These are phyloP conservation scores for Eimeria necatrix DNA, from an alignment of 169 alveolate genomes.

Conservation along the genomic window DNA sequence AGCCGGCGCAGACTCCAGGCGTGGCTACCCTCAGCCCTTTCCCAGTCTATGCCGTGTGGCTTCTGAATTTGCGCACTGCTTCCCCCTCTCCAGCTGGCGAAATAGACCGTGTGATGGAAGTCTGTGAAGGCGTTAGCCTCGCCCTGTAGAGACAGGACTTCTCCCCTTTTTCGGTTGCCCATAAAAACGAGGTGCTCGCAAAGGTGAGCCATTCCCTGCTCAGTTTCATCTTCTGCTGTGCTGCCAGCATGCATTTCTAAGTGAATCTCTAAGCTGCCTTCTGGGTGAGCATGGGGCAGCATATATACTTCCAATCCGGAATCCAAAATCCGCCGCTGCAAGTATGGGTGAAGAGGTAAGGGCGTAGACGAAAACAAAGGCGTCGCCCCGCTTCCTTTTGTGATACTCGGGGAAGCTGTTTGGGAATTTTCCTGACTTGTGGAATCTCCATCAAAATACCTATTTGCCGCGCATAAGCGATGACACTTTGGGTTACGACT, in stretches of 20 bases:
- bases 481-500: too few relatives aligned
- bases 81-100: constrained; percentile 86
- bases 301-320: constrained; percentile 86
- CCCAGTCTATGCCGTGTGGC: neutral
- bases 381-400: neutral
- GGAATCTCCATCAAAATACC: too few relatives aligned
- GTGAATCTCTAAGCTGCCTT: constrained; percentile 86
- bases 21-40: neutral
- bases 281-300: constrained; percentile 85
- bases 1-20: constrained; percentile 63
- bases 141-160: constrained; percentile 81
- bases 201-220: constrained; percentile 92
- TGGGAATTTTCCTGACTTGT: too few relatives aligned
- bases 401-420: too few relatives aligned
- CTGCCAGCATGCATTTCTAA: constrained; percentile 91
- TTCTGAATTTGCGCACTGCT: neutral
- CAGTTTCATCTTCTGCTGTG: constrained; percentile 89
- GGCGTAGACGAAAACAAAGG: constrained; percentile 13
- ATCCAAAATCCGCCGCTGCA: constrained; percentile 80
- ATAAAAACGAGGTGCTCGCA: constrained; percentile 92
- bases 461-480: too few relatives aligned
- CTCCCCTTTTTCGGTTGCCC: constrained; percentile 90
- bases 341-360: constrained; percentile 75
- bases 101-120: constrained; percentile 92
- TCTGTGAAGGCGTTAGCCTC: constrained; percentile 93